Base-by-base conservation (phyloP, 2,329 filamentous ascomycete genomes). In the Juglanconis oblonga region DNA sequence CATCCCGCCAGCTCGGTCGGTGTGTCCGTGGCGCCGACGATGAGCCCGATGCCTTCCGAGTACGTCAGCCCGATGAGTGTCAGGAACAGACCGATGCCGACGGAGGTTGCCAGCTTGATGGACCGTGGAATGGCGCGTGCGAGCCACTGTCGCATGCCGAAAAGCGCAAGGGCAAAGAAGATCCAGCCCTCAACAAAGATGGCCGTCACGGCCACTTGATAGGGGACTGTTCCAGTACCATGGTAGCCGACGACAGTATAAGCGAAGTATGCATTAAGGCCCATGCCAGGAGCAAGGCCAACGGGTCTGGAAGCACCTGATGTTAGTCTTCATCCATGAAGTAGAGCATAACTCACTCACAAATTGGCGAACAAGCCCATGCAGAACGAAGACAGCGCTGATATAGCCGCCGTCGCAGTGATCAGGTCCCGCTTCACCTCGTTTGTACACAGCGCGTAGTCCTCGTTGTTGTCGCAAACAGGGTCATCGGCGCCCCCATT, bases 131-230 rank as follows among this genome's bases (percentile, higher is more conserved):
- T 92, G 48, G 89, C 87, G 65, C 91, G 86, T 17, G 92, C 92
- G 32, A 96, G 84, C 91, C 91, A 96, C 72, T 96, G 92, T 13
- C 92, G 88, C 77, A 96, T 82, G 42, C 92, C 92, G 55, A 93
- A 80, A 40, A 96, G 72, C 1, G 92, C 92, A 45, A 96, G 81
- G 1, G 78, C 89, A 54, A 96, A 85, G 75, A 96, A 96, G 63
- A 96, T 87, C 72, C 90, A 90, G 42, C 92, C 92, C 73, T 96
- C 92, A 13, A 95, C 88, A 71, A 96, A 96, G 65, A 95, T 92
- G 57, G 92, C 91, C 4, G 91, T 95, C 42, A 96, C 77, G 38
- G 92, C 92, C 47, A 93, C 81, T 56, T 83, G 73, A 70, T 91
- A 96, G 1, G 90, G 86, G 8, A 96, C 87, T 40, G 82, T 79